Evolutionary conservation across 208 protist species (phyloP).

Genomic region (Jaenimonas drosophilae): DNA sequence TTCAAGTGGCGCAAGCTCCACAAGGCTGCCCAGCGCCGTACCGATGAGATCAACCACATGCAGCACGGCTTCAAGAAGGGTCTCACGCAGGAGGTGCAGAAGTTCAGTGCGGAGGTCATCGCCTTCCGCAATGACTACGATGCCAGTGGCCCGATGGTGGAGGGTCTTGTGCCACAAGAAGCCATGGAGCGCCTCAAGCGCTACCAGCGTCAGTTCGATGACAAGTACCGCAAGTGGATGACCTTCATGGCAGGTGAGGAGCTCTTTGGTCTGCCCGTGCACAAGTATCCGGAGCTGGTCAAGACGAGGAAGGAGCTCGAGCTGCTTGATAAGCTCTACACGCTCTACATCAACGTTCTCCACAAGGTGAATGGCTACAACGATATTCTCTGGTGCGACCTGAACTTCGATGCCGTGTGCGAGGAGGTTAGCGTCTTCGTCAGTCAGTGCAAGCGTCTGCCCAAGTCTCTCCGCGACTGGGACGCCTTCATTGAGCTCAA

Average conservation of each 20-base stretch:
- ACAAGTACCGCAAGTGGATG: constrained; percentile 93
- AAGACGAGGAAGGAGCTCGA: constrained; percentile 92
- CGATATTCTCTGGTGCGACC: constrained; percentile 92
- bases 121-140: constrained; percentile 94
- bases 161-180: constrained; percentile 88
- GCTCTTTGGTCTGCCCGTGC: constrained; percentile 92
- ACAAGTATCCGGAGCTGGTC: constrained; percentile 92
- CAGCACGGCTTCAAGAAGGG: constrained; percentile 91
- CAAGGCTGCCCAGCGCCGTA: constrained; percentile 55
- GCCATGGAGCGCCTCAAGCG: constrained; percentile 94
- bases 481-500: constrained; percentile 93
- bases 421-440: constrained; percentile 90
- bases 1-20: constrained; percentile 91
- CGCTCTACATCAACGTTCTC: constrained; percentile 92
- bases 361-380: constrained; percentile 92
- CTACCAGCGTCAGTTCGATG: constrained; percentile 93
- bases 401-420: constrained; percentile 92
- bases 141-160: constrained; percentile 92
- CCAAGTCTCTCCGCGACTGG: constrained; percentile 91
- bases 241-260: constrained; percentile 93
- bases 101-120: constrained; percentile 89
- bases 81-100: constrained; percentile 90
- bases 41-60: constrained; percentile 87
- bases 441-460: constrained; percentile 82
- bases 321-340: constrained; percentile 93